Evolutionary conservation across 257 asterid genomes (phyloP), one percentile per base, ranked within the genome.

Genomic region (Euphrasia confusa): DNA sequence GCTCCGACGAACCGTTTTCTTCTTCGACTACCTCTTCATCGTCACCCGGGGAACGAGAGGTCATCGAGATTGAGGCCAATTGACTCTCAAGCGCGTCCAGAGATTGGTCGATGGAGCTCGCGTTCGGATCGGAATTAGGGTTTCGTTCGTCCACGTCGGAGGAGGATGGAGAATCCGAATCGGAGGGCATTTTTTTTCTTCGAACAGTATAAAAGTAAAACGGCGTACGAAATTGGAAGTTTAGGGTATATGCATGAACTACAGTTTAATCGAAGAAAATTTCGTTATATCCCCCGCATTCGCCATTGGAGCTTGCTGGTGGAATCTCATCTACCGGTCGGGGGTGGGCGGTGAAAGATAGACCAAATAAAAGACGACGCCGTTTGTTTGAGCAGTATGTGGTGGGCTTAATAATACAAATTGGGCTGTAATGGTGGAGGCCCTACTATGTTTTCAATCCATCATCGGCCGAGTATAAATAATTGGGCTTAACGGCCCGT

Each of bases 81-180:
- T 87, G 99, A 59, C 82, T 82, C 78, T 89, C 99, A 54, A 93
- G 81, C 8, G 97, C 99, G 78, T 89, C 97, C 49, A 87, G 94
- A 10, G 97, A 87, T 67, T 75, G 95, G 70, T 89, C 99, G 60
- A 93, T 89, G 28, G 86, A 77, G 50, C 68, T 71, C 44, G 84
- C 58, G 24, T 58, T 72, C 61, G 74, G 77, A 4, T 72, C 76
- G 24, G 75, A 52, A 68, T 72, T 70, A 64, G 80, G 86, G 85
- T 56, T 84, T 65, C 65, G 68, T 58, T 67, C 74, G 28, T 74
- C 81, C 55, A 60, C 65, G 42, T 66, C 80, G 63, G 78, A 74
- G 17, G 78, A 75, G 6, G 79, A 45, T 7, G 75, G 59, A 26
- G 80, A 76, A 54, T 60, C 60, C 63, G 79, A 72, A 69, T 74